Conservation (phyloP, 2,329 filamentous ascomycete species). For the Pseudogymnoascus sp. region DNA sequence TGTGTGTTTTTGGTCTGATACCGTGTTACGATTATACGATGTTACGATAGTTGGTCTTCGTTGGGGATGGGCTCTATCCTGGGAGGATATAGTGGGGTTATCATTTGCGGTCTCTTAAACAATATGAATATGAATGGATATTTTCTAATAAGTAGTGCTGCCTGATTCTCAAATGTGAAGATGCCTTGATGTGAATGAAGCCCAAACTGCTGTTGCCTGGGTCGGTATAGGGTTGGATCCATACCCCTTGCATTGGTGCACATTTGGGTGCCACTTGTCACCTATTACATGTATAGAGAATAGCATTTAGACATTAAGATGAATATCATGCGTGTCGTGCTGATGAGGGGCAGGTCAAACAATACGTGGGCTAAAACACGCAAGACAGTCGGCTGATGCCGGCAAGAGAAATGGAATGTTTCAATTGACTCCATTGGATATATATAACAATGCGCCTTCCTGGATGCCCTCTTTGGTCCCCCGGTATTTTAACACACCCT, state of each 20-base stretch:
- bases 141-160: neutral
- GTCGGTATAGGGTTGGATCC: neutral
- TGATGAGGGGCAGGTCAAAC: neutral
- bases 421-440: neutral
- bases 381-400: neutral
- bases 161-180: neutral
- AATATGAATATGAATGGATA: neutral
- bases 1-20: neutral
- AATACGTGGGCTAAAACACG: neutral
- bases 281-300: neutral
- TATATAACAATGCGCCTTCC: constrained; percentile 1
- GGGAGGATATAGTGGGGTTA: neutral
- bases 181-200: neutral
- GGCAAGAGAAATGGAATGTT: neutral
- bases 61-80: neutral
- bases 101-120: neutral
- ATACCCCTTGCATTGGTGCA: neutral
- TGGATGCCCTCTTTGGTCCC: neutral
- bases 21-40: constrained; percentile 2
- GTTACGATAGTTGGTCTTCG: neutral
- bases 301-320: neutral
- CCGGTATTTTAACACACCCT: constrained; percentile 6
- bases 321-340: neutral
- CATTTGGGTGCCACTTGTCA: neutral
- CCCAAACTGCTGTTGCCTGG: neutral